Evolutionary conservation across 2,329 filamentous ascomycete genomes (phyloP), one percentile per base, ranked within the genome.

Genomic region (Sphaerulina musiva): DNA sequence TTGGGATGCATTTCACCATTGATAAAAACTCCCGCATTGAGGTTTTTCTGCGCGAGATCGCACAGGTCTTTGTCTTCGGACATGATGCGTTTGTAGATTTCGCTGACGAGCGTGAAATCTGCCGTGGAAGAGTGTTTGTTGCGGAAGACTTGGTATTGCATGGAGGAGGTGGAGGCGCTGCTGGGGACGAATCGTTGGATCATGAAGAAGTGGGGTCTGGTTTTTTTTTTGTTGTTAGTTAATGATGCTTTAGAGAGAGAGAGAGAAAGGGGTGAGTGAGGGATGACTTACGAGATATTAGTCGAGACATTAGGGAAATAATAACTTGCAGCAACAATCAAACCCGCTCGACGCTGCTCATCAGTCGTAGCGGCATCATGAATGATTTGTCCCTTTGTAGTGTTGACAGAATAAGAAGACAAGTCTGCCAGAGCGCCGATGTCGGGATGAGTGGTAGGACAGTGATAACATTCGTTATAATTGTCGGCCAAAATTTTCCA

Each of bases 391-490:
- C 69, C 72, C 14, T 69, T 72, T 57, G 75, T 73, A 39, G 75
- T 75, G 57, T 78, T 71, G 47, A 80, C 78, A 40, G 71, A 68
- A 68, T 83, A 83, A 3, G 76, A 76, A 54, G 76, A 74, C 39
- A 83, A 74, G 55, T 83, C 78, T 43, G 80, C 75, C n/a, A 83
- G 73, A 41, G 73, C 71, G 4, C 78, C 73, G 32, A 83, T 78
- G 54, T 81, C 78, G 2, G 81, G 80, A 60, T 83, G 80, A 1
- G 80, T 77, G 0, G 77, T 78, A 48, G 77, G 76, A 71, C 80
- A 83, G 70, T 84, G 81, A 61, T 84, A 85, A 64, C 81, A 84
- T 64, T 82, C 81, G 65, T 85, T 85, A 72, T 82, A 85, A 70
- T 84, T 83, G 64, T 84, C 81, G 11, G 77, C 76, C 32, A 81